Conservation (phyloP, 1,284 basidiomycete species). For the Thecaphora frezii region DNA sequence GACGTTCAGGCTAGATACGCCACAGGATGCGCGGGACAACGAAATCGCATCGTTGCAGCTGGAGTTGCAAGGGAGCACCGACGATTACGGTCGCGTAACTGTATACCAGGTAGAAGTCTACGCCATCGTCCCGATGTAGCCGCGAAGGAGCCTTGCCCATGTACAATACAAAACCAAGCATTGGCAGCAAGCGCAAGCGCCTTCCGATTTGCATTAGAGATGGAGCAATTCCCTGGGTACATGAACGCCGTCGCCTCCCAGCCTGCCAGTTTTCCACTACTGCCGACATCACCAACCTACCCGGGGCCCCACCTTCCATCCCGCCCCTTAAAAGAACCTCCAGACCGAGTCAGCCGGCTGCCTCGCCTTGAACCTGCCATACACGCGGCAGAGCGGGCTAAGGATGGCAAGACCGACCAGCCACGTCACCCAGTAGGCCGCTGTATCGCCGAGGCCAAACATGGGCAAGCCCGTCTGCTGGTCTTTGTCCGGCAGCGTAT, state of each 20-base stretch:
- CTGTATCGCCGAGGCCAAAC: slow-evolving; percentile 9
- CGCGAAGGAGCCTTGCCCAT: too few relatives aligned
- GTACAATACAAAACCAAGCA: too few relatives aligned
- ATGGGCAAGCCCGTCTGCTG: slow-evolving; percentile 17
- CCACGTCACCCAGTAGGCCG: slow-evolving; percentile 28
- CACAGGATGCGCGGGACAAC: not conserved
- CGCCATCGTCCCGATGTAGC: not conserved
- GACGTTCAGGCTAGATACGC: not conserved
- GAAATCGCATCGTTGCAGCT: slow-evolving; percentile 11
- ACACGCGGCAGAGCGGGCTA: slow-evolving; percentile 17
- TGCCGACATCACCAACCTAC: not conserved
- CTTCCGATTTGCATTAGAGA: too few relatives aligned
- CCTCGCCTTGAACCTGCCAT: slow-evolving; percentile 21
- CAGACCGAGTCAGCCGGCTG: slow-evolving; percentile 20
- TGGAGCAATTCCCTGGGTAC: too few relatives aligned
- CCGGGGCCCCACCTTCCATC: too few relatives aligned
- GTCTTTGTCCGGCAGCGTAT: slow-evolving; percentile 19
- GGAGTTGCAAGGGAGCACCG: slow-evolving; percentile 25
- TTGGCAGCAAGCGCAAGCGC: too few relatives aligned
- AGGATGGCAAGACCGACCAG: slow-evolving; percentile 17
- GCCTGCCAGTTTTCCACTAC: too few relatives aligned
- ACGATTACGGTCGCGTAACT: slow-evolving; percentile 31
- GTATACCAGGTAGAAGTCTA: slow-evolving; percentile 27
- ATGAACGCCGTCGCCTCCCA: too few relatives aligned
- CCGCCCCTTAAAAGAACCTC: slow-evolving; percentile 31